A percentile compares a stretch with the other conserved stretches of the same genome.
These are phyloP conservation scores for Colletotrichum cordylinicola DNA, from an alignment of 2,329 filamentous ascomycete species.

Conservation along the genomic window DNA sequence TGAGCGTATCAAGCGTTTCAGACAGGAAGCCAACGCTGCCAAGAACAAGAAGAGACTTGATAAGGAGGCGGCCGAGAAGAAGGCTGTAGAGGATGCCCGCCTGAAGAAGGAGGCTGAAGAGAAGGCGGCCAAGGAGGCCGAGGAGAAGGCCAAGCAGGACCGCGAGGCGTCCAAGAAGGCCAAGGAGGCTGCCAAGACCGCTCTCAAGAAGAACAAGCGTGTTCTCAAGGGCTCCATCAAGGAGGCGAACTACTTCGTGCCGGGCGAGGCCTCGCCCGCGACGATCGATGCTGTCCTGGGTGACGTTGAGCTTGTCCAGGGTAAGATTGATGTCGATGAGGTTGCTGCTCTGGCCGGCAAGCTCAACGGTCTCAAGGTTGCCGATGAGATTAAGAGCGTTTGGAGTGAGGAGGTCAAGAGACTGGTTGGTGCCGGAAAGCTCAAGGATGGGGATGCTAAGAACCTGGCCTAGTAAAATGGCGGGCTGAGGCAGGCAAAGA, in stretches of 20 bases:
- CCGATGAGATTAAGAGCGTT: conserved; percentile 82
- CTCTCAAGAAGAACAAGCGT: conserved; percentile 99
- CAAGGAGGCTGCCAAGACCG: conserved; percentile 98
- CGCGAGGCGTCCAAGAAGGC: conserved; percentile 90
- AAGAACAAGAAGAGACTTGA: conserved; percentile 97
- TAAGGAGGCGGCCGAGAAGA: conserved; percentile 90
- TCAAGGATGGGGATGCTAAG: conserved; percentile 85
- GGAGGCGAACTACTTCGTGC: conserved; percentile 95
- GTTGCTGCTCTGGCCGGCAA: conserved; percentile 82
- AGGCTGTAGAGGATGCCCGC: conserved; percentile 82
- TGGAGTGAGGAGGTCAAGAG: conserved; percentile 81
- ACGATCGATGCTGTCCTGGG: conserved; percentile 83
- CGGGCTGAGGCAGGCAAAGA: too few relatives aligned
- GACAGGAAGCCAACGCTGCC: conserved; percentile 85
- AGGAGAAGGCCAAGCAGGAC: conserved; percentile 83
- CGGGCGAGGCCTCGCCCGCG: conserved; percentile 72
- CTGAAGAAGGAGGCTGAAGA: conserved; percentile 86
- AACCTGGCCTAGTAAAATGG: conserved; percentile 46
- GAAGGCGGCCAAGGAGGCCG: conserved; percentile 79
- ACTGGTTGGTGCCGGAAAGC: conserved; percentile 81
- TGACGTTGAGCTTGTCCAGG: conserved; percentile 86
- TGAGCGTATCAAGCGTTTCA: conserved; percentile 97
- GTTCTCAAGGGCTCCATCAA: conserved; percentile 93
- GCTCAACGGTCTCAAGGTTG: conserved; percentile 80
- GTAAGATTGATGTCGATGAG: conserved; percentile 90